phyloP scores from a whole-genome alignment of 2,329 filamentous ascomycete genomes.

The Aspergillus fumigatus region DNA sequence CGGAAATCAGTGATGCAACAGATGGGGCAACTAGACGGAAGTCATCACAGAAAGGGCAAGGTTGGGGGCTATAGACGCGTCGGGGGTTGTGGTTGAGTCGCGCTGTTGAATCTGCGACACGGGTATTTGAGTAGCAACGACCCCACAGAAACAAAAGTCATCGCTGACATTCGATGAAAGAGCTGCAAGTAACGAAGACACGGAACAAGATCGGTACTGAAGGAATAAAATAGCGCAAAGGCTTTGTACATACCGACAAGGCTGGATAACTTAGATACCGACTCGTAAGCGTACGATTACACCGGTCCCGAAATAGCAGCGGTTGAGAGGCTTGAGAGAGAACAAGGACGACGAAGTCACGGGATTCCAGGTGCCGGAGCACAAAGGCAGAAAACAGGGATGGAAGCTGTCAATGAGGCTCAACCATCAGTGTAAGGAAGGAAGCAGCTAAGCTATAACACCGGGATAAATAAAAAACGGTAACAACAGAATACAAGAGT shows the following conservation, averaged over 20 bases:
- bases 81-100: constrained; percentile 15
- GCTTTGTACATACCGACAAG: constrained; percentile 38
- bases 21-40: not conserved
- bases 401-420: not conserved
- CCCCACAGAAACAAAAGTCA: constrained; percentile 12
- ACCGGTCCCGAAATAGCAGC: constrained; percentile 37
- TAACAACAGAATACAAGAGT: constrained; percentile 1
- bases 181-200: constrained; percentile 4
- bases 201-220: constrained; percentile 1
- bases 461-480: not conserved
- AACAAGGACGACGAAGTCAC: constrained; percentile 22
- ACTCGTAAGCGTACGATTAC: constrained; percentile 34
- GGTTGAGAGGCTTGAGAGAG: constrained; percentile 24
- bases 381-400: constrained; percentile 10
- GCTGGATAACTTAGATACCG: constrained; percentile 37
- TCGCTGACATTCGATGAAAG: constrained; percentile 15
- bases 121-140: constrained; percentile 14
- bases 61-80: constrained; percentile 23
- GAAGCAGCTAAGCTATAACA: not conserved
- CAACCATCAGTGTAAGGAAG: not conserved
- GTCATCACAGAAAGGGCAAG: not conserved
- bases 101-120: constrained; percentile 22
- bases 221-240: constrained; percentile 5
- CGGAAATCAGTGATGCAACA: constrained; percentile 5
- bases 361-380: constrained; percentile 19